phyloP scores from a whole-genome alignment of 306 rosid species.

The Cucurbita ficifolia region DNA sequence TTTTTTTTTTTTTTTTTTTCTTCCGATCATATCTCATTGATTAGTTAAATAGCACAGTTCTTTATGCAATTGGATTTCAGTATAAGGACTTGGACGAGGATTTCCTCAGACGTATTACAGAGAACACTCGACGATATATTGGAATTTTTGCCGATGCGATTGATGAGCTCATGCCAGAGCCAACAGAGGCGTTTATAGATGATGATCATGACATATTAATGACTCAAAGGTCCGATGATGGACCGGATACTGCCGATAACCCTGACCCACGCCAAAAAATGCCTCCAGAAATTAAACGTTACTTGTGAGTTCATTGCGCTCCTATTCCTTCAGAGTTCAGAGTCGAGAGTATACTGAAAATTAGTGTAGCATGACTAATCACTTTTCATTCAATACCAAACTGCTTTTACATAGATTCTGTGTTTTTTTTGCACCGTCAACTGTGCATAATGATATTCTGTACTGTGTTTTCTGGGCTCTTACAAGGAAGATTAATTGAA shows the following conservation, averaged over 20 bases:
- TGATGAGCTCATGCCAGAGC: conserved; percentile 74
- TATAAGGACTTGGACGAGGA: conserved; percentile 75
- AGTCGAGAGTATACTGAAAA: not conserved
- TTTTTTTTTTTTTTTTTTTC: not conserved
- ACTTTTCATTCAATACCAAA: not conserved
- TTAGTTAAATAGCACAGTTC: not conserved
- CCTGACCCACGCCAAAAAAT: conserved; percentile 75
- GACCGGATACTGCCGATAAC: conserved; percentile 49
- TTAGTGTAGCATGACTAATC: not conserved
- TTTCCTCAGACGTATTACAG: conserved; percentile 65
- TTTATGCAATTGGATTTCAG: conserved; percentile 19
- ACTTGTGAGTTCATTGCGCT: conserved; percentile 36
- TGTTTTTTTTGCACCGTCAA: not conserved
- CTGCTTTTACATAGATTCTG: not conserved
- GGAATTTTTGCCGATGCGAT: conserved; percentile 68
- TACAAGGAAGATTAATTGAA: not conserved
- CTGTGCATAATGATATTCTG: not conserved
- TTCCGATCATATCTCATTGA: not conserved
- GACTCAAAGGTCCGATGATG: conserved; percentile 92
- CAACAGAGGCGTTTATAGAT: conserved; percentile 68
- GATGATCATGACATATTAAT: conserved; percentile 93
- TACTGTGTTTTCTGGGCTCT: not conserved
- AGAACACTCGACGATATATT: conserved; percentile 67
- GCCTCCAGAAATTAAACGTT: conserved; percentile 92
- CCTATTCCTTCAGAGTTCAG: not conserved